These are phyloP conservation scores for Colletotrichum sansevieriae DNA, from an alignment of 2,329 filamentous ascomycete genomes.

Conservation along the genomic window DNA sequence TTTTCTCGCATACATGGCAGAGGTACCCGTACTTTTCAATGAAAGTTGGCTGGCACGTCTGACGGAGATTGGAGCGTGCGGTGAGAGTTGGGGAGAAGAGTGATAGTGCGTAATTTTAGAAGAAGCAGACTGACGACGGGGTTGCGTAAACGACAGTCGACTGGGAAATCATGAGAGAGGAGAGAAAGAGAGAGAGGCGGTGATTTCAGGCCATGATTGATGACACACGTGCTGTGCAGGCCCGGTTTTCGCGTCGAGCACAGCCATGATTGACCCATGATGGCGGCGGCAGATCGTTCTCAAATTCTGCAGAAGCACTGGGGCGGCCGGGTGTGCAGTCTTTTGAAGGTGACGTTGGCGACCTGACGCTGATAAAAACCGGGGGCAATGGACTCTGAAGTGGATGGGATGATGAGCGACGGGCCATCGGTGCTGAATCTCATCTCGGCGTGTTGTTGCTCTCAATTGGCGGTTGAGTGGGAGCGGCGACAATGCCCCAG, in stretches of 20 bases:
- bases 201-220: not conserved
- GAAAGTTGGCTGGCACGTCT: not conserved
- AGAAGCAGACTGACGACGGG: conserved; percentile 5
- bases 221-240: too few species aligned
- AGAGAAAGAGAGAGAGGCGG: too few species aligned
- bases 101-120: not conserved
- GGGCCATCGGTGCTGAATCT: not conserved
- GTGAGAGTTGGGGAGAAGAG: not conserved
- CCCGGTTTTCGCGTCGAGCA: conserved; percentile 1
- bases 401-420: not conserved
- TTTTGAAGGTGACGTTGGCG: too few species aligned
- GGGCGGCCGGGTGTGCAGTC: too few species aligned
- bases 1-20: too few species aligned
- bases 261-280: conserved; percentile 10
- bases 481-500: not conserved
- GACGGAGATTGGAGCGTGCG: not conserved
- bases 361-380: too few species aligned
- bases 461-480: conserved; percentile 20
- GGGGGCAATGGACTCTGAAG: not conserved
- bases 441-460: conserved; percentile 9
- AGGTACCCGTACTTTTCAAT: too few species aligned
- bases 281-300: not conserved
- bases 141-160: not conserved
- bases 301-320: too few species aligned
- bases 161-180: not conserved